A percentile compares a stretch with the other conserved stretches of the same genome.
These are phyloP conservation scores for Arctium minus DNA, from an alignment of 129 eudicot species.

Conservation along the genomic window DNA sequence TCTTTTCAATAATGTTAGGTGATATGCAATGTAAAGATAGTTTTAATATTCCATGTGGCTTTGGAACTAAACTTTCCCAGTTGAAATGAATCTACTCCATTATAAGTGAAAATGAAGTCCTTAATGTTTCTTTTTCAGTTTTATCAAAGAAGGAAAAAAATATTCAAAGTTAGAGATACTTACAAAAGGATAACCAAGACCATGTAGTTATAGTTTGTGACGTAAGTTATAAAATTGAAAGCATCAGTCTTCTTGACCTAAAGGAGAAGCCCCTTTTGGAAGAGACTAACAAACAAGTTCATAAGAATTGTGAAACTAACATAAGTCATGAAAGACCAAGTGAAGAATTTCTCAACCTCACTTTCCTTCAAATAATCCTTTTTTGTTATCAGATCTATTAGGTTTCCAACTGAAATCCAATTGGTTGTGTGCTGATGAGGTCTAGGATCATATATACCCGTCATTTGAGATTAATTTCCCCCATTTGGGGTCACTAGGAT, in stretches of 20 bases:
- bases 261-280: too few species aligned
- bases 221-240: background rate
- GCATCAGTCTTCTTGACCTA: background rate
- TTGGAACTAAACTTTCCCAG: background rate
- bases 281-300: too few species aligned
- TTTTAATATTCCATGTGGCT: background rate
- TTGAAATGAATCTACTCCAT: background rate
- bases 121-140: background rate
- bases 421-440: too few species aligned
- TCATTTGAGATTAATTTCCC: too few species aligned
- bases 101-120: background rate
- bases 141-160: background rate
- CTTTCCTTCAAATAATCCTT: too few species aligned
- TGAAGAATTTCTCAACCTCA: too few species aligned
- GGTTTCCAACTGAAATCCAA: too few species aligned
- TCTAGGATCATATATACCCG: too few species aligned
- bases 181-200: background rate
- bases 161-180: background rate
- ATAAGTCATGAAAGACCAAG: too few species aligned
- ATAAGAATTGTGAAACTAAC: too few species aligned
- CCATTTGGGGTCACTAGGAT: too few species aligned
- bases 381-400: too few species aligned
- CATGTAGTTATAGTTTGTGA: background rate
- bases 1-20: background rate
- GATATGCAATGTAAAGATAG: background rate